phyloP scores from a whole-genome alignment of 441 rosid species.

The Capsella rubella region DNA sequence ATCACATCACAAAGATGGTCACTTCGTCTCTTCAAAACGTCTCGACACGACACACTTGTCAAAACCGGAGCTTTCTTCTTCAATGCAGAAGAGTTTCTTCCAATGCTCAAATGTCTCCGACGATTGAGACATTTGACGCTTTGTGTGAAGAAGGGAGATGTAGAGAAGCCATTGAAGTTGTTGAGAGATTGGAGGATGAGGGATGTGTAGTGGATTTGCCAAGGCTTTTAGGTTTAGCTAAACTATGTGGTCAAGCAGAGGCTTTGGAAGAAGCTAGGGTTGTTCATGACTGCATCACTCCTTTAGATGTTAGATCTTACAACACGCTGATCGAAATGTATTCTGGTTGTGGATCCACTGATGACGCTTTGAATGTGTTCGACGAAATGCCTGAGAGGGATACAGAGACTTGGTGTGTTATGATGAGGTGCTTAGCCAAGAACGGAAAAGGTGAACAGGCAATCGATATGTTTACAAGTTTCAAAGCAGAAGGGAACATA shows the following conservation, averaged over 20 bases:
- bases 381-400: constrained; percentile 56
- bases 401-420: constrained; percentile 66
- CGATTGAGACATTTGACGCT: constrained; percentile 56
- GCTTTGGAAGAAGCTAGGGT: constrained; percentile 66
- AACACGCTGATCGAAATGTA: constrained; percentile 69
- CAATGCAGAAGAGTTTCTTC: constrained; percentile 17
- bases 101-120: constrained; percentile 14
- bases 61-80: constrained; percentile 2
- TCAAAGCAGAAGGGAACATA: constrained; percentile 62
- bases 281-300: constrained; percentile 54
- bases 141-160: constrained; percentile 60
- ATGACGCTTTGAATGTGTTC: constrained; percentile 56
- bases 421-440: constrained; percentile 73
- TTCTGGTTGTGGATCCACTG: constrained; percentile 56
- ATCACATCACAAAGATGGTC: constrained; percentile 6
- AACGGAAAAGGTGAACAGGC: constrained; percentile 76
- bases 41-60: neutral
- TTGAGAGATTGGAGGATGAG: constrained; percentile 52
- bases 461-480: constrained; percentile 62
- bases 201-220: constrained; percentile 53
- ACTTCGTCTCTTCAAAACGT: neutral
- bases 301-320: constrained; percentile 47
- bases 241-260: constrained; percentile 63
- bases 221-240: constrained; percentile 54
- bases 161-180: constrained; percentile 59